phyloP scores from a whole-genome alignment of 257 asterid species.

The Nicotiana undulata region DNA sequence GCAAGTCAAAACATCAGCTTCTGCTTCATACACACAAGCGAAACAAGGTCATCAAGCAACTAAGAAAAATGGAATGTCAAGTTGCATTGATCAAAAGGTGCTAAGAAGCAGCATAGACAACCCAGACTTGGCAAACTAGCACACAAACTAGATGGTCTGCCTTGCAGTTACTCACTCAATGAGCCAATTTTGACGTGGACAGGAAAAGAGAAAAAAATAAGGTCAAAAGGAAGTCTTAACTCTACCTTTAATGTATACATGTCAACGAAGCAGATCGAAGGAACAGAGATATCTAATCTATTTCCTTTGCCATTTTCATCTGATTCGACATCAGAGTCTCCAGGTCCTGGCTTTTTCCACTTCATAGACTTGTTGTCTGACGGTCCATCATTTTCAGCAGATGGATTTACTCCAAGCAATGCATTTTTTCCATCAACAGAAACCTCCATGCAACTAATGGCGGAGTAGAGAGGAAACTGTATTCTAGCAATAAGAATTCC shows the following conservation, averaged over 20 bases:
- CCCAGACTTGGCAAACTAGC: slow-evolving; percentile 2
- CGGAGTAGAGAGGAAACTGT: slow-evolving; percentile 52
- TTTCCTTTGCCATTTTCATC: slow-evolving; percentile 26
- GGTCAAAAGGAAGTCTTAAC: not conserved
- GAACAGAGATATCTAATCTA: slow-evolving; percentile 44
- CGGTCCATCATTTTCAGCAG: slow-evolving; percentile 44
- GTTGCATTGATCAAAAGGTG: not conserved
- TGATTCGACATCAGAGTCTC: slow-evolving; percentile 27
- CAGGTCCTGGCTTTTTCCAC: slow-evolving; percentile 17
- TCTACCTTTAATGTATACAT: slow-evolving; percentile 69
- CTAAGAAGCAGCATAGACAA: not conserved
- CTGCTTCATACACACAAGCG: slow-evolving; percentile 1
- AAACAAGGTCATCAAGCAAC: slow-evolving; percentile 1
- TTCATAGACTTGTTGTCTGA: slow-evolving; percentile 20
- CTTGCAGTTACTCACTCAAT: not conserved
- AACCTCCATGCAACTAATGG: slow-evolving; percentile 77
- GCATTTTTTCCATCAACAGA: slow-evolving; percentile 75
- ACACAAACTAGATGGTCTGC: not conserved
- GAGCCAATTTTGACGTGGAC: not conserved
- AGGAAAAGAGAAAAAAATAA: not conserved
- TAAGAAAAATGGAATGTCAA: not conserved
- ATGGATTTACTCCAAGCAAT: slow-evolving; percentile 71
- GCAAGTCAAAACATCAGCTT: slow-evolving; percentile 12
- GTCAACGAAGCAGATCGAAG: slow-evolving; percentile 83
- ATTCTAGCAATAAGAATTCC: slow-evolving; percentile 59